Evolutionary conservation across 2,329 filamentous ascomycete genomes (phyloP).

Genomic region (Annulohypoxylon truncatum): DNA sequence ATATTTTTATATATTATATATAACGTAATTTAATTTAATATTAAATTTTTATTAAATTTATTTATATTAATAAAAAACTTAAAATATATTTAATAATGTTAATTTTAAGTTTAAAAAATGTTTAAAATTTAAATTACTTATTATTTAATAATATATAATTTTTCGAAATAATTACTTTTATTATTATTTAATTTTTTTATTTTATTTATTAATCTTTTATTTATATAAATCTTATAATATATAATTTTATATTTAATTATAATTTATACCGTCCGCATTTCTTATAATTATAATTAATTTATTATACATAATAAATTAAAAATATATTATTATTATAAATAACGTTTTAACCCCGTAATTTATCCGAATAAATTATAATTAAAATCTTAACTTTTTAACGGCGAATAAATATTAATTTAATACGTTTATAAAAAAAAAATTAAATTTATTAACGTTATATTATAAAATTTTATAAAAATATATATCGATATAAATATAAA

Average conservation of each 20-base stretch:
- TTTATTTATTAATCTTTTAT: neutral
- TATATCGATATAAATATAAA: neutral
- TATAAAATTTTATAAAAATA: neutral
- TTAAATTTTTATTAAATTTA: neutral
- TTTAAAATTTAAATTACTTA: neutral
- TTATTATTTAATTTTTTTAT: constrained; percentile 1
- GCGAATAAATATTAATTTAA: constrained; percentile 3
- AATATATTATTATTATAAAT: neutral
- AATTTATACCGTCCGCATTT: neutral
- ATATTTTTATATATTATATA: constrained; percentile 2
- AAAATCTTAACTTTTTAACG: neutral
- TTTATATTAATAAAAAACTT: neutral
- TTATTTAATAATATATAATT: neutral
- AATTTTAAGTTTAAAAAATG: neutral
- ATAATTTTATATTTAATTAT: neutral
- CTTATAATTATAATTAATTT: neutral
- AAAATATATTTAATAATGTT: no score
- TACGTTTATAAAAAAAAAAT: neutral
- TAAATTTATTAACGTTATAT: neutral
- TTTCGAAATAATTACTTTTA: neutral
- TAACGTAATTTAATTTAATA: neutral
- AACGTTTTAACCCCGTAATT: neutral
- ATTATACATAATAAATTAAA: neutral
- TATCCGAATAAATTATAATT: neutral
- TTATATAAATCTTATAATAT: neutral